phyloP scores from a whole-genome alignment of 2,329 filamentous ascomycete genomes.

The Neurospora sp. region DNA sequence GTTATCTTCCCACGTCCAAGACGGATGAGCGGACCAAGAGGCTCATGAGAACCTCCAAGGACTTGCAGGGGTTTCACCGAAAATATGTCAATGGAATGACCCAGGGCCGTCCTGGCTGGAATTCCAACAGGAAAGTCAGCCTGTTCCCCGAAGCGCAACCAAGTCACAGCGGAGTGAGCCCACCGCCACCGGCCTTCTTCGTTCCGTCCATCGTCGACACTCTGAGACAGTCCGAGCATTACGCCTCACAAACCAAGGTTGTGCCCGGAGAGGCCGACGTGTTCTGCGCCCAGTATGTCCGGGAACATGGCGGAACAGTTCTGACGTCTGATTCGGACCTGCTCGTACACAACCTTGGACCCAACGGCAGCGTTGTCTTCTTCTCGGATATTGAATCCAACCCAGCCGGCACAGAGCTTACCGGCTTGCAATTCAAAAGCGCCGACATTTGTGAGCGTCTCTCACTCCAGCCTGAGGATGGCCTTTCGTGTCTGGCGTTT shows the following conservation, averaged over 20 bases:
- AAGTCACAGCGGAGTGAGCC: constrained; percentile 15
- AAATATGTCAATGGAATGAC: constrained; percentile 19
- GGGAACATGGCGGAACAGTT: constrained; percentile 43
- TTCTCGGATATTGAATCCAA: constrained; percentile 50
- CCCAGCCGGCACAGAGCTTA: constrained; percentile 3
- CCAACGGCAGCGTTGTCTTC: constrained; percentile 53
- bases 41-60: constrained; percentile 45
- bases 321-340: constrained; percentile 86
- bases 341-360: constrained; percentile 61
- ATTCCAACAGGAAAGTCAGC: constrained; percentile 12
- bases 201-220: constrained; percentile 69
- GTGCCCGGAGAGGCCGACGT: constrained; percentile 79
- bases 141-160: constrained; percentile 19
- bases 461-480: constrained; percentile 14
- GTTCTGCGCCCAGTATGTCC: constrained; percentile 62
- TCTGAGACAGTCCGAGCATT: constrained; percentile 37
- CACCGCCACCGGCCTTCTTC: constrained; percentile 53
- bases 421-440: constrained; percentile 15
- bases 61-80: constrained; percentile 41
- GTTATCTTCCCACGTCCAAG: constrained; percentile 63
- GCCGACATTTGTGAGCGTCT: constrained; percentile 18
- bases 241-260: constrained; percentile 38
- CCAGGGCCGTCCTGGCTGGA: constrained; percentile 6
- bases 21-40: constrained; percentile 50
- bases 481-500: constrained; percentile 22